These are phyloP conservation scores for Trametes gibbosa DNA, from an alignment of 768 basidiomycete species.

Conservation along the genomic window DNA sequence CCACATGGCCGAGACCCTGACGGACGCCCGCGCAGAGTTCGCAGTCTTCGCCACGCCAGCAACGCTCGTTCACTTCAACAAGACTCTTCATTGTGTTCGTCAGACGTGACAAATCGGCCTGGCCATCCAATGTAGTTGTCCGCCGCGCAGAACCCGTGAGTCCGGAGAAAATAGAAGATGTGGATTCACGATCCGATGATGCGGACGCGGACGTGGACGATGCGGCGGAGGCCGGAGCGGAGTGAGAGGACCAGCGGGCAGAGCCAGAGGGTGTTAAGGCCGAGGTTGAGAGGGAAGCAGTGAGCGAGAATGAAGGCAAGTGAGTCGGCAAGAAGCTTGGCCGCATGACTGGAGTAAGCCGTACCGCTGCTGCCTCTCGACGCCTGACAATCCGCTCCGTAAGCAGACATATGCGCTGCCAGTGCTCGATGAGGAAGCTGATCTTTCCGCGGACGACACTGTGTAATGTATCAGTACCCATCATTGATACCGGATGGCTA, in stretches of 20 bases:
- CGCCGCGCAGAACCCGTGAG: conserved; percentile 7
- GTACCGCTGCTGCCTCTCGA: conserved; percentile 90
- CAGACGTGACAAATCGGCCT: conserved; percentile 82
- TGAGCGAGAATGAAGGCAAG: conserved; percentile 49
- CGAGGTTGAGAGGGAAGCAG: conserved; percentile 36
- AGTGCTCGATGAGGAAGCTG: conserved; percentile 79
- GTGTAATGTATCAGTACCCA: neutral
- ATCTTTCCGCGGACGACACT: conserved; percentile 78
- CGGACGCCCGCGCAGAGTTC: conserved; percentile 77
- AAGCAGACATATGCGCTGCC: conserved; percentile 86
- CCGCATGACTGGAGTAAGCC: conserved; percentile 54
- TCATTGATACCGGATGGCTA: neutral
- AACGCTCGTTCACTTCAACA: conserved; percentile 73
- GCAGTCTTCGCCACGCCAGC: conserved; percentile 84
- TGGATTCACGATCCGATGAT: conserved; percentile 24
- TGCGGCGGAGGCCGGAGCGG: conserved; percentile 33
- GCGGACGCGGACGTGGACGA: conserved; percentile 28
- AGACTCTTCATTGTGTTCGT: conserved; percentile 80
- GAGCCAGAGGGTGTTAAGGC: conserved; percentile 29
- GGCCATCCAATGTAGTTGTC: conserved; percentile 27
- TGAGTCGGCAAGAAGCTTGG: conserved; percentile 68
- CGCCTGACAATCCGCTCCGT: conserved; percentile 87
- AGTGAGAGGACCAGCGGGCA: neutral
- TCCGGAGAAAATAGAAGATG: conserved; percentile 28
- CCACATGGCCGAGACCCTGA: conserved; percentile 64